phyloP scores from a whole-genome alignment of 2,329 filamentous ascomycete genomes.

The Septoria linicola region DNA sequence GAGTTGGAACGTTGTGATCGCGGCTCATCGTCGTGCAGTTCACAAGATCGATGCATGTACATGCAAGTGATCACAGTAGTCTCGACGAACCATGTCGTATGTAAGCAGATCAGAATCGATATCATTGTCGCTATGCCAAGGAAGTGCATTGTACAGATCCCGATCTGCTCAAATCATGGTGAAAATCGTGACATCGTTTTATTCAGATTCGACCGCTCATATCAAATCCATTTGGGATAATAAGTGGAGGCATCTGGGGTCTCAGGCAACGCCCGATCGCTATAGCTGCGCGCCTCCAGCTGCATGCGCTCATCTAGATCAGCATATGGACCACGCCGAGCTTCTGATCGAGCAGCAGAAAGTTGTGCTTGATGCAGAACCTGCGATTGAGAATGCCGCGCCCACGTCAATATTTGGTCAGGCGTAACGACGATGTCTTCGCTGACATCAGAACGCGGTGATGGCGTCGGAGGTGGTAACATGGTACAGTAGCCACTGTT shows the following conservation, averaged over 20 bases:
- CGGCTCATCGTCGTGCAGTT: too few species aligned
- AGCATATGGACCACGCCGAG: background rate
- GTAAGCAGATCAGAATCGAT: too few species aligned
- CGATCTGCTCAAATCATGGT: too few species aligned
- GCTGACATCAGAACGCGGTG: background rate
- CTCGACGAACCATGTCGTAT: too few species aligned
- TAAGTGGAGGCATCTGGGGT: background rate
- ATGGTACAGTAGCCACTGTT: background rate
- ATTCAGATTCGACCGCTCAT: too few species aligned
- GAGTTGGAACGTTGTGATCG: too few species aligned
- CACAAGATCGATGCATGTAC: too few species aligned
- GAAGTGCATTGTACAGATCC: too few species aligned
- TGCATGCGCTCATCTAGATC: background rate
- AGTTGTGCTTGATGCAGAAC: background rate
- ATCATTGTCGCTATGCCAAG: too few species aligned
- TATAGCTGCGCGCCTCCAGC: constrained; percentile 3
- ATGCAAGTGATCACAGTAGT: too few species aligned
- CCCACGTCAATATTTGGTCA: constrained; percentile 1
- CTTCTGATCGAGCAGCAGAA: background rate
- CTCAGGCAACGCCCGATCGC: constrained; percentile 5
- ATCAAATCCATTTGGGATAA: too few species aligned
- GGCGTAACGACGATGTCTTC: background rate
- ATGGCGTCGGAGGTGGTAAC: background rate
- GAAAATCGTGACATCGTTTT: too few species aligned
- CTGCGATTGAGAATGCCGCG: constrained; percentile 2